Evolutionary conservation across 2,329 filamentous ascomycete species (phyloP), one percentile per base, ranked within the genome.

Genomic region (Diaporthe ampelina): DNA sequence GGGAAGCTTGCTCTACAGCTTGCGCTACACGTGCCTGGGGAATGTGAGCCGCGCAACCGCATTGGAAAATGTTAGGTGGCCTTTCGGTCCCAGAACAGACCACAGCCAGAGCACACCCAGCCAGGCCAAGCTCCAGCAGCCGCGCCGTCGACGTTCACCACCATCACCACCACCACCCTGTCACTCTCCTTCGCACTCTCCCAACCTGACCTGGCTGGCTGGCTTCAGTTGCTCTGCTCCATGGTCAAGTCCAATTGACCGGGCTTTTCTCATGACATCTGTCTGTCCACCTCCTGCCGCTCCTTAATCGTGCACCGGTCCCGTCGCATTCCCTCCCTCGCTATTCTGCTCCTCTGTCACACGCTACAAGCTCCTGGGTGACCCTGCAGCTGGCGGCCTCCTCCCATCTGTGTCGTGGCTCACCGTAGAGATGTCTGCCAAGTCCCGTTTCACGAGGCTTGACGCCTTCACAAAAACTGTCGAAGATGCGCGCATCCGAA

Each of bases 391-490:
- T 45, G 43, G 17, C 43, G 15, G 43, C 13, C 61, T 73, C 45
- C 32, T 59, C 48, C 19, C 13, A 32, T 9, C 24, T 58, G 37
- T 26, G 29, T 54, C 35, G 40, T 24, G 43, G 52, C 17, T 37
- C 32, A n/a, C 35, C 3, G 4, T 13, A 24, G 81, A 77, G 67
- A 98, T 98, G 97, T 88, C 95, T 78, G 86, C 93, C 81, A 98
- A 97, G 88, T 97, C 95, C 79, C 93, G 97, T 84, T 98, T 99
- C 83, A 98, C 94, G 75, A 93, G 93, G 90, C 94, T 99, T 77
- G 97, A 99, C 85, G 97, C 97, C 89, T 99, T 99, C 84, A 98
- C 96, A 69, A 99, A 99, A 86, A 99, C 97, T 17, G 97, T 99
- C 79, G 97, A 99, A 84, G 97, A 99, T 91, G 97, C 97, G 78